Evolutionary conservation across 2,329 filamentous ascomycete species (phyloP).

Genomic region (Cladosporium austrohemisphaericum): DNA sequence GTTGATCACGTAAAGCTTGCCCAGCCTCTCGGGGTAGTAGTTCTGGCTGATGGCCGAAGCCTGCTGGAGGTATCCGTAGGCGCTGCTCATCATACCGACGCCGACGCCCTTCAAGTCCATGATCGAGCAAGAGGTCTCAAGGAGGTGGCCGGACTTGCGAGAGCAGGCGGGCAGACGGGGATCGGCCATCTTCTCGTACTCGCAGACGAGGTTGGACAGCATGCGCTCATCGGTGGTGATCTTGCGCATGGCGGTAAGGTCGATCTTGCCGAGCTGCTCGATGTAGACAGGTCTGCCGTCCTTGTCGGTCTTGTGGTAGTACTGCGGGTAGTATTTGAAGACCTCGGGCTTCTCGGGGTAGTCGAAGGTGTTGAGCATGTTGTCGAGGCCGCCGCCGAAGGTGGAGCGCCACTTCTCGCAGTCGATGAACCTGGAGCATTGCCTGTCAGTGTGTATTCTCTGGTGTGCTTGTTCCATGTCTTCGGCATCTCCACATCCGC

Average conservation of each 20-base stretch:
- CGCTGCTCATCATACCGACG: constrained; percentile 72
- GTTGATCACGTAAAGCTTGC: constrained; percentile 97
- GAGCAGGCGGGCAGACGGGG: constrained; percentile 92
- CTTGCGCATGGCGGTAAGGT: constrained; percentile 84
- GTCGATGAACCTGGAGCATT: constrained; percentile 70
- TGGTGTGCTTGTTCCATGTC: background rate
- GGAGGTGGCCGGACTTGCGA: constrained; percentile 79
- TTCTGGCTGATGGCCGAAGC: constrained; percentile 92
- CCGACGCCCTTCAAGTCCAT: constrained; percentile 97
- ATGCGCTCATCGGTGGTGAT: constrained; percentile 91
- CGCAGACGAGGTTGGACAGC: constrained; percentile 91
- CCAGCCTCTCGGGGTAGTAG: constrained; percentile 97
- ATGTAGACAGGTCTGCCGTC: constrained; percentile 97
- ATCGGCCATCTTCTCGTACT: constrained; percentile 95
- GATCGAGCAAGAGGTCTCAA: constrained; percentile 97
- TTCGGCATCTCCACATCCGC: background rate
- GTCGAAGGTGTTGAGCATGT: constrained; percentile 74
- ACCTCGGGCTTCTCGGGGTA: constrained; percentile 82
- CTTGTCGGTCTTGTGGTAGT: constrained; percentile 96
- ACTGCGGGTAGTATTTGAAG: constrained; percentile 92
- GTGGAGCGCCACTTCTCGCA: constrained; percentile 88
- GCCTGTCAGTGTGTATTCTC: constrained; percentile 25
- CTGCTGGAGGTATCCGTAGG: constrained; percentile 82
- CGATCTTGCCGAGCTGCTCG: constrained; percentile 90
- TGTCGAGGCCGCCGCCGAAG: constrained; percentile 69